Base-by-base conservation (phyloP, 371 early-diverging fungal genomes). In the Actinomortierella wolfii region DNA sequence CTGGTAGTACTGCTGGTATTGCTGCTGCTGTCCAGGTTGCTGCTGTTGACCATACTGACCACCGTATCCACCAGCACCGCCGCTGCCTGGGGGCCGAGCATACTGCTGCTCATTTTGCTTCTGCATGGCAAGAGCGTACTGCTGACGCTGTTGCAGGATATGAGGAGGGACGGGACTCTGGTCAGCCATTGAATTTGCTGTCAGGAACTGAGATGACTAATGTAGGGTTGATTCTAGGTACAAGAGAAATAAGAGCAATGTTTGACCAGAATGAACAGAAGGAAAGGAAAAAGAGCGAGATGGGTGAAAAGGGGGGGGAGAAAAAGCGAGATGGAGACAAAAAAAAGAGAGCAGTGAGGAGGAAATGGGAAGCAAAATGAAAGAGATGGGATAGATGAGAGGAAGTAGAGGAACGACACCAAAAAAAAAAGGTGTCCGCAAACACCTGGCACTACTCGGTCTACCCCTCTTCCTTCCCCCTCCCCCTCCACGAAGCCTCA, bases 91-190 rank as follows among this genome's bases (percentile, higher is more conserved):
- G 41, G 21, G 61, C 40, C 6, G 62, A 49, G 57, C 50, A 39
- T 34, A 11, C 56, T 55, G 59, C 42, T 61, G 61, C 25, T 47
- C 63, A 24, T 60, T 69, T 60, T 69, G 69, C 54, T 69, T 69
- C 21, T 68, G 68, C 55, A 68, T 43, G 11, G 69, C 69, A 24
- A 64, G 64, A 43, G 59, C 64, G 60, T 69, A 69, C 44, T 63
- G 64, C 57, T 64, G 69, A 28, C 64, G 69, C 56, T 69, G 69
- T 40, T 71, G 65, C 24, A 65, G 61, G 51, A 65, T 71, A 56
- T 71, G 71, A 23, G 65, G 34, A 6, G 34, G 34, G 34, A 34
- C 65, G 11, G 71, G 71, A 21, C 61, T 58, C 45, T 67, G 60
- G 56, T 63, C 69, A 52, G 70, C 55, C 70, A 70, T 70, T 52